phyloP scores from a whole-genome alignment of 306 rosid genomes.

The Echinosophora koreensis region DNA sequence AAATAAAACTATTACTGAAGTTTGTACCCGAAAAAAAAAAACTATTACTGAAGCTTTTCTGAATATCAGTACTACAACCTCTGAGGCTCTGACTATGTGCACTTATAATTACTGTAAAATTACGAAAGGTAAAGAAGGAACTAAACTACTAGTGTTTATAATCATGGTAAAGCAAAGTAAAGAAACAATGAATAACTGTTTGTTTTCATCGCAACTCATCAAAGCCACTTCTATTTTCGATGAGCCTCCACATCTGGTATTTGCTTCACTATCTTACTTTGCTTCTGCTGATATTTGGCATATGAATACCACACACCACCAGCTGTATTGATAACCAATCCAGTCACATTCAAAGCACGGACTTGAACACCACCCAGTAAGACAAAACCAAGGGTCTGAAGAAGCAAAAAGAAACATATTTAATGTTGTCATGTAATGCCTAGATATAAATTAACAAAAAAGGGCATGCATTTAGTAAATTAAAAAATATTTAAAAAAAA shows the following conservation, averaged over 20 bases:
- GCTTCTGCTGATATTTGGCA: constrained; percentile 87
- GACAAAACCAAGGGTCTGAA: constrained; percentile 89
- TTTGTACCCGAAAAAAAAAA: too few species aligned
- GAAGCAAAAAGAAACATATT: constrained; percentile 37
- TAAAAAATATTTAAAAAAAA: constrained; percentile 20
- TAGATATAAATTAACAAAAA: constrained; percentile 5
- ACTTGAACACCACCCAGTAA: constrained; percentile 88
- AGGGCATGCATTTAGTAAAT: background rate
- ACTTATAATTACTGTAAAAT: constrained; percentile 34
- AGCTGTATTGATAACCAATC: constrained; percentile 89
- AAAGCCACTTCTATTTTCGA: constrained; percentile 59
- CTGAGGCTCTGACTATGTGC: constrained; percentile 37
- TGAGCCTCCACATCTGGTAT: constrained; percentile 66
- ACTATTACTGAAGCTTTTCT: constrained; percentile 19
- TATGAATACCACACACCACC: constrained; percentile 96
- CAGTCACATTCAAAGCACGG: constrained; percentile 82
- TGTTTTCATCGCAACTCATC: constrained; percentile 35
- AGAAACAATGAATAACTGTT: constrained; percentile 41
- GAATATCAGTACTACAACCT: constrained; percentile 18
- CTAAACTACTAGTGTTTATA: constrained; percentile 24
- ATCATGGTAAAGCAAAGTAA: constrained; percentile 12
- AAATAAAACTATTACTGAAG: background rate
- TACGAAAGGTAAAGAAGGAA: background rate
- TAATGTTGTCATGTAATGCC: background rate
- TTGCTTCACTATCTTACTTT: constrained; percentile 61